These are phyloP conservation scores for Mortierella claussenii DNA, from an alignment of 192 early-diverging fungal species.

Conservation along the genomic window DNA sequence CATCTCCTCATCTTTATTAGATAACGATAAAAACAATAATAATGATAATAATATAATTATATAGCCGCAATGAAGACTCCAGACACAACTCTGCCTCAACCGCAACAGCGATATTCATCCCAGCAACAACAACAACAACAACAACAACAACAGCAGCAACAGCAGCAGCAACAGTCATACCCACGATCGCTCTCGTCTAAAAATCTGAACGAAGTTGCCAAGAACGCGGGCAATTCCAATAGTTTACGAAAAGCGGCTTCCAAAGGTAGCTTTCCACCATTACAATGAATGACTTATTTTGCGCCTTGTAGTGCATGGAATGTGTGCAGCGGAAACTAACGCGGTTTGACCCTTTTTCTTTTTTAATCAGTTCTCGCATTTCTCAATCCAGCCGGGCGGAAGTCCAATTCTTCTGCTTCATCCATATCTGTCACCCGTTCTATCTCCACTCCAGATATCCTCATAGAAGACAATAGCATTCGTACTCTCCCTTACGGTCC, in stretches of 20 bases:
- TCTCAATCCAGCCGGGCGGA: slow-evolving; percentile 31
- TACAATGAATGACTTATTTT: too few species aligned
- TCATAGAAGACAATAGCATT: neutral
- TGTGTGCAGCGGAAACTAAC: too few species aligned
- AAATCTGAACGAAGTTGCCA: neutral
- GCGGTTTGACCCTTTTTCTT: too few species aligned
- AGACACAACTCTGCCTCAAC: neutral
- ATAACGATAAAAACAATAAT: too few species aligned
- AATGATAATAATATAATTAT: too few species aligned
- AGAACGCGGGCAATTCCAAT: slow-evolving; percentile 10
- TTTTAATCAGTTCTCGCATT: slow-evolving; percentile 31
- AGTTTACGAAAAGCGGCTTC: slow-evolving; percentile 46
- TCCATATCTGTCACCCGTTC: neutral
- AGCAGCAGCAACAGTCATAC: neutral
- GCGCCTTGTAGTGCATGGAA: too few species aligned
- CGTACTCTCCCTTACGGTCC: neutral
- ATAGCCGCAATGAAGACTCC: slow-evolving; percentile 16
- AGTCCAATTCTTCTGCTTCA: slow-evolving; percentile 7
- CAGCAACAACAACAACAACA: slow-evolving; percentile 1
- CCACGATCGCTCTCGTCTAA: neutral
- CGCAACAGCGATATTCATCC: neutral
- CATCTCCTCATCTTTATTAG: too few species aligned
- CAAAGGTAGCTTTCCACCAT: too few species aligned
- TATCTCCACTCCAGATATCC: too few species aligned
- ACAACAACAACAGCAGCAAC: neutral